phyloP scores from a whole-genome alignment of 441 rosid species.

The Manihot esculenta region DNA sequence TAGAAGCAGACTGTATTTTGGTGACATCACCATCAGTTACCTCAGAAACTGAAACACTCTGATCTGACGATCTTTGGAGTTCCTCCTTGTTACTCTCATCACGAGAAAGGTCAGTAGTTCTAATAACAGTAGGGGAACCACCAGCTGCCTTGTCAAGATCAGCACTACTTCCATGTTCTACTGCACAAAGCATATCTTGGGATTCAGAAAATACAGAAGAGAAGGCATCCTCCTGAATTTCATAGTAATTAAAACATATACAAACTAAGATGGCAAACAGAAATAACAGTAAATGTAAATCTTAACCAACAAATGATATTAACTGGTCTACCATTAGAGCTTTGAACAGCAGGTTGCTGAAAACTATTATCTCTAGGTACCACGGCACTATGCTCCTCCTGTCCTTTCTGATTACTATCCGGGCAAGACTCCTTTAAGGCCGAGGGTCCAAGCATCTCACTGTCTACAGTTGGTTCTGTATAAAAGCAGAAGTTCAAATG shows the following conservation, averaged over 20 bases:
- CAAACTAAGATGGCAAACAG: neutral
- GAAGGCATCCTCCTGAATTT: constrained; percentile 24
- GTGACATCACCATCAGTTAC: constrained; percentile 27
- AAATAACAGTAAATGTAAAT: neutral
- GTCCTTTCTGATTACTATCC: constrained; percentile 22
- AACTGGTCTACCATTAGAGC: constrained; percentile 31
- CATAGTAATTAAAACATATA: constrained; percentile 8
- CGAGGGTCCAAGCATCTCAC: constrained; percentile 25
- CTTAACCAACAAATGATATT: neutral
- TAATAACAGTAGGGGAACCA: constrained; percentile 45
- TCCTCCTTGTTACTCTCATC: constrained; percentile 37
- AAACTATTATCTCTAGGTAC: constrained; percentile 27
- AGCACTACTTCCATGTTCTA: constrained; percentile 37
- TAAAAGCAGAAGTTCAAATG: too few relatives aligned
- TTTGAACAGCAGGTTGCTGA: constrained; percentile 25
- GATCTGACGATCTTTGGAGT: constrained; percentile 36
- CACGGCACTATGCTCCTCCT: constrained; percentile 21
- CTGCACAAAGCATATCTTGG: constrained; percentile 30
- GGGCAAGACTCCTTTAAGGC: constrained; percentile 17
- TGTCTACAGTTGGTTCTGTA: constrained; percentile 26
- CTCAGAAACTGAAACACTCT: constrained; percentile 32
- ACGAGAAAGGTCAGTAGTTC: constrained; percentile 43
- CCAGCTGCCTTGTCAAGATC: constrained; percentile 42
- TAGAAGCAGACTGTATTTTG: constrained; percentile 33
- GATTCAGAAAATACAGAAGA: constrained; percentile 36